Base-by-base conservation (phyloP, 2,329 filamentous ascomycete species). In the Aspergillus fijiensis region DNA sequence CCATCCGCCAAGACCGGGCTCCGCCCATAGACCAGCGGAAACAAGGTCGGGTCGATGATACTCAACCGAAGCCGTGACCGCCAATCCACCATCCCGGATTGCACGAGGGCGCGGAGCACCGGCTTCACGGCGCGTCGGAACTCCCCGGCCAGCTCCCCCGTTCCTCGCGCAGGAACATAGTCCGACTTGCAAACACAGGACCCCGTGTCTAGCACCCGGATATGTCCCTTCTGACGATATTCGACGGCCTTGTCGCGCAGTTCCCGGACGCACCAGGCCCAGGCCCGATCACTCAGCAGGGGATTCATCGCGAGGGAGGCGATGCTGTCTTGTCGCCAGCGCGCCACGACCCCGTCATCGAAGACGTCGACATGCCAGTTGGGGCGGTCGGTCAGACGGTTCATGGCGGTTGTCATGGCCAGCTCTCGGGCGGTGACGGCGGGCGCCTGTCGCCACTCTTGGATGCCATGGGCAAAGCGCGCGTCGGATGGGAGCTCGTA, bases 341-440 rank as follows among this genome's bases (percentile, higher is more conserved):
- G 42, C 52, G 52, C 52, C 14, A 49, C 52, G 11, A n/a, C 19
- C 52, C 9, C 52, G 10, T 48, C 42, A 33, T 55, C n/a, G 12
- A 21, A 55, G n/a, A 55, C 25, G 5, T 55, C 52, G 7, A 55
- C 25, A 47, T 55, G 52, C 52, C 52, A 55, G 42, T 55, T 31
- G 3, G 42, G 25, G 16, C 16, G 42, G 25, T 55, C 42, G 42
- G 52, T 55, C 42, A 55, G 42, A 21, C 25, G 14, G n/a, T 55
- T 48, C 42, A 55, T 55, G 7, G 42, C 42, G 0, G 52, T 23
- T 10, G 31, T 31, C 52, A 55, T 49, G 12, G 52, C 19, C n/a
- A 55, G 23, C 27, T 55, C 52, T 2, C 52, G 42, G 2, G 52
- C 42, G 0, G 52, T 55, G 16, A 55, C 52, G 12, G 52, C 42